These are phyloP conservation scores for Malus asiatica DNA, from an alignment of 306 rosid genomes.

Conservation along the genomic window DNA sequence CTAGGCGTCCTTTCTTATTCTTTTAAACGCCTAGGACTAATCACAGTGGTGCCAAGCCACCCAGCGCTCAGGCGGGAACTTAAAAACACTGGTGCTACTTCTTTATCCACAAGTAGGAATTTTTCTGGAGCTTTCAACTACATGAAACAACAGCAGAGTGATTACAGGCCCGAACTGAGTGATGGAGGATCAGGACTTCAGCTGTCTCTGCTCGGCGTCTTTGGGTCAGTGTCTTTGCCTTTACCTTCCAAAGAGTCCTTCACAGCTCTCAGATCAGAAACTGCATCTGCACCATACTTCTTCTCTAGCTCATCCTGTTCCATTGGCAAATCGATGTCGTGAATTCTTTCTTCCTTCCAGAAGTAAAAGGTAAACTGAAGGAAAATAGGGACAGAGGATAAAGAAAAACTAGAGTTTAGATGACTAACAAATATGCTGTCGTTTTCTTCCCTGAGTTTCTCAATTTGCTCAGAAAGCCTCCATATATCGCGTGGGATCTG, in stretches of 20 bases:
- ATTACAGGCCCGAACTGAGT: neutral
- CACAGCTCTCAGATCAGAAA: conserved; percentile 22
- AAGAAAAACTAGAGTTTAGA: conserved; percentile 6
- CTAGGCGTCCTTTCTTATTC: too few relatives aligned
- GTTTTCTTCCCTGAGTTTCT: conserved; percentile 17
- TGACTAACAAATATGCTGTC: conserved; percentile 29
- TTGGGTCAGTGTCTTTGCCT: neutral
- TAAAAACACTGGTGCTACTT: too few relatives aligned
- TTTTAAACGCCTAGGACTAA: too few relatives aligned
- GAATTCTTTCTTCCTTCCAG: neutral
- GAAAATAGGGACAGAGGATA: neutral
- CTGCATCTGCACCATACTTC: conserved; percentile 19
- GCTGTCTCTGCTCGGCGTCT: conserved; percentile 3
- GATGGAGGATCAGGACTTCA: neutral
- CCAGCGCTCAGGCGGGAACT: too few relatives aligned
- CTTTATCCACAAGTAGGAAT: too few relatives aligned
- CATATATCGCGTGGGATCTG: conserved; percentile 11
- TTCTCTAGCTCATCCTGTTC: conserved; percentile 28
- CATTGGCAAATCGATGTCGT: conserved; percentile 17
- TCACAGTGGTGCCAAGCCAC: too few relatives aligned
- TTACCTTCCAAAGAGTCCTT: neutral
- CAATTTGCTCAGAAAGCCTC: conserved; percentile 25
- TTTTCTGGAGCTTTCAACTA: too few relatives aligned
- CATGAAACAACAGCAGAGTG: neutral
- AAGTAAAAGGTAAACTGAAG: neutral